Conservation (phyloP, 306 rosid species). For the Gynostemma pentaphyllum region DNA sequence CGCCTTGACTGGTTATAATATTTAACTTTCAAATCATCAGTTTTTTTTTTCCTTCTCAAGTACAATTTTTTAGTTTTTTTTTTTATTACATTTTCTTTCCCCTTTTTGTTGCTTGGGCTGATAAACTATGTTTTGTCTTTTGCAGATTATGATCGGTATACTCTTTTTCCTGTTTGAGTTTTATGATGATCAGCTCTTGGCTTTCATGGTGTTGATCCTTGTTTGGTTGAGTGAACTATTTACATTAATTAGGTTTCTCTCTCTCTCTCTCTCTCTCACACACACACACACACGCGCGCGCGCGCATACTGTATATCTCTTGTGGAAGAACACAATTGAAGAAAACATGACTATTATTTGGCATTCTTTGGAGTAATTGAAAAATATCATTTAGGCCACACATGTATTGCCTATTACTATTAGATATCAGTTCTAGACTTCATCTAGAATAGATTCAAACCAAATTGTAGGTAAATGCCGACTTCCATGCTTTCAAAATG, state of each 20-base stretch:
- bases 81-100: background rate
- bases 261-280: slow-evolving; percentile 18
- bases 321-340: background rate
- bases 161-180: slow-evolving; percentile 94
- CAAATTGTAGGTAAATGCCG: background rate
- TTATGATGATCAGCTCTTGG: slow-evolving; percentile 89
- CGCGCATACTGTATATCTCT: background rate
- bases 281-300: background rate
- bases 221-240: slow-evolving; percentile 97
- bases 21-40: too few species aligned
- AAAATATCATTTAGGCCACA: background rate
- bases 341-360: background rate
- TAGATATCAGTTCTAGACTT: too few species aligned
- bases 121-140: slow-evolving; percentile 7
- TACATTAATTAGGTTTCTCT: slow-evolving; percentile 71
- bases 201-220: slow-evolving; percentile 90
- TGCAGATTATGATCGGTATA: slow-evolving; percentile 99
- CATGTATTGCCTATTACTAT: background rate
- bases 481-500: background rate
- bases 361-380: background rate
- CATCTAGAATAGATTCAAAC: background rate
- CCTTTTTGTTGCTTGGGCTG: slow-evolving; percentile 7
- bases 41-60: too few species aligned
- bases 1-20: too few species aligned
- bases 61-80: background rate